Base-by-base conservation (phyloP, 1,284 basidiomycete species). In the Ganoderma lucidum region DNA sequence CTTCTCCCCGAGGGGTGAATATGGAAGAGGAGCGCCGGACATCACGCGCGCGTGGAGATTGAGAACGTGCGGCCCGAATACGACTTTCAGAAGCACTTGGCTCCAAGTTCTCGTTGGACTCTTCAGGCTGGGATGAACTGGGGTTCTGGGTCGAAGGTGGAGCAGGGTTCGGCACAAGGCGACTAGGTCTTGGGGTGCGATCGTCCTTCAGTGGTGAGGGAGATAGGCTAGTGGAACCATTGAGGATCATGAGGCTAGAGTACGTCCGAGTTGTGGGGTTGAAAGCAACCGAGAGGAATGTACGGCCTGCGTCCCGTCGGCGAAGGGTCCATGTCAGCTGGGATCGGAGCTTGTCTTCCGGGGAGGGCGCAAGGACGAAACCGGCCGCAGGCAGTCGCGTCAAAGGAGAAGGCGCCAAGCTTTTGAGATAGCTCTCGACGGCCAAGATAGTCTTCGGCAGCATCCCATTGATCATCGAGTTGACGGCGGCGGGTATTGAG, bases 381-480 rank as follows among this genome's bases (percentile, higher is more conserved):
- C 89, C 89, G 3, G 87, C 80, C 8, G 89, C 80, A 8, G 95
- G 95, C 32, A 92, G 80, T 58, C 93, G 85, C 53, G 88, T 88
- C 56, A 90, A 82, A 17, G 93, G 93, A 55, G 90, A 81, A 0
- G 91, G 87, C 4, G 87, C 83, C 44, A 84, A 83, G 72, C 82
- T 83, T 80, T 91, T 93, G 75, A 95, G 83, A 72, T 88, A 90
- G 30, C 85, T 79, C 76, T 96, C 95, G 48, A 96, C 82, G 0
- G 88, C 85, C 5, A 94, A 80, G 28, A 96, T 88, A 1, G 90
- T 84, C 67, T 88, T 86, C 3, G 93, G 89, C 17, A 96, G 81
- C 30, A 90, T 84, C 1, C 92, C 87, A 77, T 98, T 98, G 79
- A 96, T 92, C 82, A 94, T 90, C 41, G 94, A 90, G 80, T 98